Base-by-base conservation (phyloP, 2,329 filamentous ascomycete genomes). In the Pestalotiopsis sp. region DNA sequence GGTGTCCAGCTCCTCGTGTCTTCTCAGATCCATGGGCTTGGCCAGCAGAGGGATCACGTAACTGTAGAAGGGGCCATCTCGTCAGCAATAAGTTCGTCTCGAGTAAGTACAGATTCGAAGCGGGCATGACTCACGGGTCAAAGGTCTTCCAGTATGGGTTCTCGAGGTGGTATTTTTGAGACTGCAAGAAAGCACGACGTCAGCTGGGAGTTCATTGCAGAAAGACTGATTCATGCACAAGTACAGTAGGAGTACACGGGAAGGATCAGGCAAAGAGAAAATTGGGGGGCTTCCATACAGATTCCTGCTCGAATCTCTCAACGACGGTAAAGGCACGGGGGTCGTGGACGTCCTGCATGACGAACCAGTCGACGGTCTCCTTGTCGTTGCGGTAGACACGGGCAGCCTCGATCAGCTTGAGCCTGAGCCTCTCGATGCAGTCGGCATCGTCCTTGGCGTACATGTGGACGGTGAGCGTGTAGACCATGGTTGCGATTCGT, bases 121-220 rank as follows among this genome's bases (percentile, higher is more conserved):
- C 14, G 17, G 59, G 36, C 3, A 20, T 3, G 13, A 67, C 68
- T 67, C 39, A 70, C 4, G 90, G 90, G 77, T 93, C 91, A 74
- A 93, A 93, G 0, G 91, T 92, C 83, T 92, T 87, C 90, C 90
- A 92, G 83, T 92, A 92, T 0, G 90, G 90, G 79, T 92, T 92
- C 75, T 87, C 85, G 20, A 90, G 83, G 76, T 90, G 88, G 74
- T 90, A 90, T 72, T 89, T 86, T 77, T 90, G 88, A 75, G 83
- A 85, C 81, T 86, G 72, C 31, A 66, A 66, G 4, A 25, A 9
- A 36, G 12, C 6, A 62, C 7, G 45, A 52, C 45, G 45, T 52
- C 45, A 52, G 45, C 20, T 52, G 17, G 45, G 17, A 20, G 45
- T 52, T 17, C 17, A 9, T n/a, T n/a, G 17, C 17, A 20, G 20